These are phyloP conservation scores for Bipolaris cookei DNA, from an alignment of 2,329 filamentous ascomycete genomes.

Conservation along the genomic window DNA sequence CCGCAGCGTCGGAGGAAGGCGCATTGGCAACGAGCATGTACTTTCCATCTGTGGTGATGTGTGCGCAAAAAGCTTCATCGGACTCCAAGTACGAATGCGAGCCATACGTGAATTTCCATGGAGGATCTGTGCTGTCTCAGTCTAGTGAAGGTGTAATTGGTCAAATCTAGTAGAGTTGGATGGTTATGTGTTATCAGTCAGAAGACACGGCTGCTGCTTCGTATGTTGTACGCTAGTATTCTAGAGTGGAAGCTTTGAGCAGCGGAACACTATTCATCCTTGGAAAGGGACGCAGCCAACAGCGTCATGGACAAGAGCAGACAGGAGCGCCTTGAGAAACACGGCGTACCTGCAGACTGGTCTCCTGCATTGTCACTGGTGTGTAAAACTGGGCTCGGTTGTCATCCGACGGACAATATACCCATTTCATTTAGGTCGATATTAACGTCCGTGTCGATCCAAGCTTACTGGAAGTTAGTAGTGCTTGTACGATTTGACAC, in stretches of 20 bases:
- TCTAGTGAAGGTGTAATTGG: constrained; percentile 6
- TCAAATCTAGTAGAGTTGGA: background rate
- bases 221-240: constrained; percentile 1
- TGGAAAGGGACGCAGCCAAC: constrained; percentile 7
- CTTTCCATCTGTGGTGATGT: background rate
- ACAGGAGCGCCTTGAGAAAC: constrained; percentile 15
- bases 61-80: background rate
- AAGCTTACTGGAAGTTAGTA: constrained; percentile 10
- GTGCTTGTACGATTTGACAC: background rate
- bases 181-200: constrained; percentile 1
- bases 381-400: constrained; percentile 28
- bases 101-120: background rate
- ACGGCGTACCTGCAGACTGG: constrained; percentile 38
- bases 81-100: constrained; percentile 8
- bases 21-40: background rate
- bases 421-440: constrained; percentile 27
- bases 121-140: constrained; percentile 6
- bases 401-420: constrained; percentile 29
- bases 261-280: constrained; percentile 8
- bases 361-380: constrained; percentile 12
- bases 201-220: constrained; percentile 4
- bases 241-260: constrained; percentile 5
- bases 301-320: constrained; percentile 10
- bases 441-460: constrained; percentile 25
- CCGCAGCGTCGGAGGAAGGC: background rate